Base-by-base conservation (phyloP, 306 rosid genomes). In the Trifolium repens region DNA sequence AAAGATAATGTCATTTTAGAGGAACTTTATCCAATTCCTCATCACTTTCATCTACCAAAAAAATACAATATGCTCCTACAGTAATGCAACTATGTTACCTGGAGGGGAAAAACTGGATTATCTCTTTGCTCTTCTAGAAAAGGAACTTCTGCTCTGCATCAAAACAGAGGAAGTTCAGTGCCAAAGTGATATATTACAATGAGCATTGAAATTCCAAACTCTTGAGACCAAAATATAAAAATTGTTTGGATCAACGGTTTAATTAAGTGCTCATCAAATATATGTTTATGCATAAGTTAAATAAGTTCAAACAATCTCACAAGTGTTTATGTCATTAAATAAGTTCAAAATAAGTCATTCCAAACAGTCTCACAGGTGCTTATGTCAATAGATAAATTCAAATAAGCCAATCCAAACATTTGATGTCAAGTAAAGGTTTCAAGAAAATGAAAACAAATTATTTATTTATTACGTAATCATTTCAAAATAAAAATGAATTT, bases 91-190 rank as follows among this genome's bases (percentile, higher is more conserved):
- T 44, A 17, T 30, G 34, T 46, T 52, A 65, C 54, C 55, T 50
- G 27, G 17, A 75, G 39, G 79, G 22, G 14, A 24, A 74, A 74
- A 73, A 61, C 16, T 7, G 15, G 60, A 50, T 62, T 62, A 60
- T 46, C 12, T 9, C 11, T 73, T 27, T 40, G 30, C 57, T 42
- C 57, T 34, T 24, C 24, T 70, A 35, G 62, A 55, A 37, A 71
- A 58, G n/a, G 8, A 61, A 19, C 52, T 2, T 52, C 12, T 50
- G 54, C 2, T 66, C 65, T 37, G 55, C 61, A 63, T 14, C 37
- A 53, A 40, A 76, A 76, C 67, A 42, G 35, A 40, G 55, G 39
- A 55, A 55, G n/a, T n/a, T 35, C 26, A 47, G 26, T 42, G 67
- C 74, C 58, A 76, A 4, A 40, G 67, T 67, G 44, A 30, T 47